Conservation (phyloP, 441 rosid genomes). For the Eutrema salsugineum region DNA sequence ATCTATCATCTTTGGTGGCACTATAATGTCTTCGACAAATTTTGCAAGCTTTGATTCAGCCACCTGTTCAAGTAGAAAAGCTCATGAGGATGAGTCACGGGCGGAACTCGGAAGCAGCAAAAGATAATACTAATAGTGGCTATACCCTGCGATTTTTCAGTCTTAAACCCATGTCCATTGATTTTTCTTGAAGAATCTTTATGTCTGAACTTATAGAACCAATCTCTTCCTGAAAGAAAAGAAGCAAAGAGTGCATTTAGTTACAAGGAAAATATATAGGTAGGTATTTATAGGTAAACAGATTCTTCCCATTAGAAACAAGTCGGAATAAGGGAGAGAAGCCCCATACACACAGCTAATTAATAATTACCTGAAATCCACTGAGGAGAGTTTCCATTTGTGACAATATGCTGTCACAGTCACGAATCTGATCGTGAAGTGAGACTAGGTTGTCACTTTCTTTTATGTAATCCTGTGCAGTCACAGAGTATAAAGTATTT, state of each 20-base stretch:
- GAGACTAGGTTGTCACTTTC: slow-evolving; percentile 98
- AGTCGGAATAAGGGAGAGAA: neutral
- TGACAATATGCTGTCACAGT: slow-evolving; percentile 86
- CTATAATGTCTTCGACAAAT: slow-evolving; percentile 97
- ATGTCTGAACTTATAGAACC: slow-evolving; percentile 99
- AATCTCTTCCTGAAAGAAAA: slow-evolving; percentile 68
- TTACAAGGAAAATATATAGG: neutral
- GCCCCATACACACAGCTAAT: neutral
- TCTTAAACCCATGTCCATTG: slow-evolving; percentile 99
- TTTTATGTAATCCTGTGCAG: slow-evolving; percentile 84
- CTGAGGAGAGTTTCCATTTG: slow-evolving; percentile 98
- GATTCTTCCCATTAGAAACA: neutral
- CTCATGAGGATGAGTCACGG: slow-evolving; percentile 17
- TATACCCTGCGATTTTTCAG: slow-evolving; percentile 97
- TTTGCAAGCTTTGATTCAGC: slow-evolving; percentile 96
- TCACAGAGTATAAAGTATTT: neutral
- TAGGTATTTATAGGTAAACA: neutral
- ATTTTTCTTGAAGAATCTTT: slow-evolving; percentile 96
- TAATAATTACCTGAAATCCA: slow-evolving; percentile 81
- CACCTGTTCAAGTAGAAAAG: slow-evolving; percentile 48
- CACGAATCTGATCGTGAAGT: slow-evolving; percentile 97
- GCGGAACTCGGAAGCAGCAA: slow-evolving; percentile 4
- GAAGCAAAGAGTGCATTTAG: slow-evolving; percentile 7
- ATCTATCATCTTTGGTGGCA: slow-evolving; percentile 98
- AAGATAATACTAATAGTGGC: slow-evolving; percentile 4